Conservation (phyloP, 164 flowering plant species). For the Cinnamomum chago region DNA sequence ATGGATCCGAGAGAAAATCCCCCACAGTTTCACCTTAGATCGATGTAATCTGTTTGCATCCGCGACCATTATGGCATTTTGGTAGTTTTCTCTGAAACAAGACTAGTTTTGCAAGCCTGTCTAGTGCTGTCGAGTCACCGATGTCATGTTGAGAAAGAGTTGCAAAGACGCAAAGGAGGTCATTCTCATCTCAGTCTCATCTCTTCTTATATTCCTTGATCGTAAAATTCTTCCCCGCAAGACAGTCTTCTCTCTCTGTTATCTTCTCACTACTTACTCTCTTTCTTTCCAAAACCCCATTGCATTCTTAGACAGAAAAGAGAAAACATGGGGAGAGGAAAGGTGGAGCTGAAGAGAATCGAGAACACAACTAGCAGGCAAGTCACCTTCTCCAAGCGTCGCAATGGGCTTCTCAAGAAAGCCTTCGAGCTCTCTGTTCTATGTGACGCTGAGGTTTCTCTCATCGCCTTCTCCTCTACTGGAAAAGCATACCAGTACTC, state of each 20-base stretch:
- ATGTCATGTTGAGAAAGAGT: background rate
- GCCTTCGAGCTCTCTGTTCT: slow-evolving; percentile 11
- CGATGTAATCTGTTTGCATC: no score
- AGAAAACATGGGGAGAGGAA: slow-evolving; percentile 7
- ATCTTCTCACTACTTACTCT: background rate
- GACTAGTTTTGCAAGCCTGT: background rate
- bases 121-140: slow-evolving; percentile 1
- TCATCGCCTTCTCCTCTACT: slow-evolving; percentile 7
- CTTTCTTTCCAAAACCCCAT: background rate
- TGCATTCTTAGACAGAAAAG: background rate
- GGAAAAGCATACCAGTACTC: slow-evolving; percentile 2
- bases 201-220: background rate
- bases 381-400: slow-evolving; percentile 10
- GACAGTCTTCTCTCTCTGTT: background rate
- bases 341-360: slow-evolving; percentile 11
- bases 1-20: no score
- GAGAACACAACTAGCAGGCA: slow-evolving; percentile 12
- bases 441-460: slow-evolving; percentile 7
- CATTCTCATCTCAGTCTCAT: background rate
- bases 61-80: background rate
- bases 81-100: background rate
- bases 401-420: slow-evolving; percentile 8
- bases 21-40: background rate
- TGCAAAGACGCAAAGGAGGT: background rate
- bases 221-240: background rate